These are phyloP conservation scores for Trametes pubescens DNA, from an alignment of 1,284 basidiomycete species.

Conservation along the genomic window DNA sequence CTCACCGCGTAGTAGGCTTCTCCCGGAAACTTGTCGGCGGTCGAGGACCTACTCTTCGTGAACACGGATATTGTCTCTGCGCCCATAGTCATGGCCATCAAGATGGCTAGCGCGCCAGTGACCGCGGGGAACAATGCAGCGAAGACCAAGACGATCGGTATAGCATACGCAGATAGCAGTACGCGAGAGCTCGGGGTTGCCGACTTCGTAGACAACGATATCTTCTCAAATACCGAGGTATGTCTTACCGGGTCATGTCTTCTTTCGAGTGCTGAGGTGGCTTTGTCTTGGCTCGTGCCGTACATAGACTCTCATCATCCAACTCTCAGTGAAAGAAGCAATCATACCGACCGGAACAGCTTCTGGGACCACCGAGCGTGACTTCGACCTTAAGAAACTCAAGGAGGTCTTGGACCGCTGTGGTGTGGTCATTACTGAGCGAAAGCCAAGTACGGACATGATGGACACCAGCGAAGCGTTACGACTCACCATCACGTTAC, in stretches of 20 bases:
- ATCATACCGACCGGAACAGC: conserved; percentile 74
- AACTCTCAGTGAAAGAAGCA: conserved; percentile 96
- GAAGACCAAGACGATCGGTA: conserved; percentile 68
- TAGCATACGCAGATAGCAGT: conserved; percentile 84
- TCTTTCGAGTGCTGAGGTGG: background rate
- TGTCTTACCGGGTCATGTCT: conserved; percentile 18
- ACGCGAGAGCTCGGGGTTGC: conserved; percentile 77
- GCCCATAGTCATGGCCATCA: conserved; percentile 93
- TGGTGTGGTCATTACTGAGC: conserved; percentile 89
- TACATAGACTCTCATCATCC: conserved; percentile 88
- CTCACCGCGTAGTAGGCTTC: conserved; percentile 68
- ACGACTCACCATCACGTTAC: background rate
- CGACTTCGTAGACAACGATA: conserved; percentile 94
- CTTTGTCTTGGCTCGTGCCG: background rate
- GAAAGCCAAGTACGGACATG: conserved; percentile 74
- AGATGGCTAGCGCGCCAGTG: conserved; percentile 67
- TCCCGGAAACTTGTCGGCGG: conserved; percentile 92
- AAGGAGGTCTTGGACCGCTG: conserved; percentile 89
- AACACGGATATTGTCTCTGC: conserved; percentile 85
- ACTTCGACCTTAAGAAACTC: conserved; percentile 89
- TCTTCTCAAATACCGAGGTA: conserved; percentile 96
- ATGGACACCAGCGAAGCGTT: background rate
- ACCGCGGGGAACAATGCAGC: conserved; percentile 53
- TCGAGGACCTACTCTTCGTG: conserved; percentile 94
- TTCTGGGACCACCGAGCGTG: conserved; percentile 76